A percentile compares a stretch with the other conserved stretches of the same genome.
These are phyloP conservation scores for Clonostachys chloroleuca DNA, from an alignment of 2,329 filamentous ascomycete genomes.

Conservation along the genomic window DNA sequence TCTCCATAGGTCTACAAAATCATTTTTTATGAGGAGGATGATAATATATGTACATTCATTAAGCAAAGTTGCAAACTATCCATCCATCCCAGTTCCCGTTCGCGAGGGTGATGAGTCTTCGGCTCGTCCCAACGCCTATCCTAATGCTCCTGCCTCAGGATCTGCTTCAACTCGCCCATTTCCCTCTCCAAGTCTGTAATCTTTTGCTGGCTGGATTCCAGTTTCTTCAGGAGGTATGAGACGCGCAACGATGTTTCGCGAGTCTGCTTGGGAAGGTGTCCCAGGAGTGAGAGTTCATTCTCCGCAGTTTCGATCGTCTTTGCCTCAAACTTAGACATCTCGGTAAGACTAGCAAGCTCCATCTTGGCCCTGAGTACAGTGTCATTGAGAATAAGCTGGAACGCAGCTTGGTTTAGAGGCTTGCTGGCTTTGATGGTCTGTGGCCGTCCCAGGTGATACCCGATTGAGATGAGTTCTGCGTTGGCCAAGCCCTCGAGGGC, in stretches of 20 bases:
- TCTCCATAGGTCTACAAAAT: no score
- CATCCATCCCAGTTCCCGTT: no score
- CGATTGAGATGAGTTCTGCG: constrained; percentile 79
- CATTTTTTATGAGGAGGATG: no score
- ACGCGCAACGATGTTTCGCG: constrained; percentile 62
- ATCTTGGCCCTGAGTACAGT: constrained; percentile 69
- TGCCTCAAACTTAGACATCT: constrained; percentile 68
- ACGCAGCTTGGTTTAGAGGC: constrained; percentile 83
- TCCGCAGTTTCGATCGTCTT: constrained; percentile 76
- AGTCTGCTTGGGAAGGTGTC: constrained; percentile 65
- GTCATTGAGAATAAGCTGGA: constrained; percentile 67
- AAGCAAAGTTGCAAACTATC: no score
- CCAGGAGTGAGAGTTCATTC: constrained; percentile 69
- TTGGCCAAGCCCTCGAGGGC: constrained; percentile 78
- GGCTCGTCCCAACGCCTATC: no score
- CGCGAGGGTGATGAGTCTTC: no score
- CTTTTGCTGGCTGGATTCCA: constrained; percentile 69
- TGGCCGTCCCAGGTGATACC: constrained; percentile 70
- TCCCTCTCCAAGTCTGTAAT: constrained; percentile 71
- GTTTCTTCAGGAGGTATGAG: constrained; percentile 68
- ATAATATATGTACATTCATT: no score
- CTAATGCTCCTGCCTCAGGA: constrained; percentile 29
- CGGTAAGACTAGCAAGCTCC: constrained; percentile 64
- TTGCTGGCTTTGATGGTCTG: constrained; percentile 74
- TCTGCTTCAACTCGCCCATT: constrained; percentile 67